Conservation (phyloP, 176 grass and related monocot genomes). For the Miscanthus lutarioriparius region DNA sequence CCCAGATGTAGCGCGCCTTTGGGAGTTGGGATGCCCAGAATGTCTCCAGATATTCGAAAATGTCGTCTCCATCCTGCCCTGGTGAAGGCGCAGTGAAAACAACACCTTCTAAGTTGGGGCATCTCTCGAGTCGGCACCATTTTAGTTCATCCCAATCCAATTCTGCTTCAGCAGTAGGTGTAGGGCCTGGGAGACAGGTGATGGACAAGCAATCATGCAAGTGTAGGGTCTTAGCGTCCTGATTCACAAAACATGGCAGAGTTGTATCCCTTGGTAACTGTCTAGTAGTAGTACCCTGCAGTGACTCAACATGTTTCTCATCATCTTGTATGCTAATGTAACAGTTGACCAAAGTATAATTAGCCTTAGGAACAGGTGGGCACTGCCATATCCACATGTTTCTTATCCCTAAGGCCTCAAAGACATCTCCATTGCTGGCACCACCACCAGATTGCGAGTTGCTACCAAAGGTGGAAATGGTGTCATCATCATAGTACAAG, state of each 20-base stretch:
- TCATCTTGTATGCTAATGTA: not conserved
- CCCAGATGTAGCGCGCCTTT: not conserved
- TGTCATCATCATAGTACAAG: not conserved
- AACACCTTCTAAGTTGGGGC: not conserved
- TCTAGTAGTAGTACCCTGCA: not conserved
- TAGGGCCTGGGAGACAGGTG: constrained; percentile 1
- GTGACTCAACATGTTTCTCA: not conserved
- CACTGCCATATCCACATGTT: not conserved
- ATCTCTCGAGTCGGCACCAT: constrained; percentile 15
- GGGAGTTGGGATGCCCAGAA: constrained; percentile 15
- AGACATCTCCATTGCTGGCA: not conserved
- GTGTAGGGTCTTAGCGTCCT: fast-evolving
- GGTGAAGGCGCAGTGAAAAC: not conserved
- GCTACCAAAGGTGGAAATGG: not conserved
- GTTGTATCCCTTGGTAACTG: not conserved
- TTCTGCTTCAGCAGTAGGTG: fast-evolving
- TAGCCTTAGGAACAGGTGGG: not conserved
- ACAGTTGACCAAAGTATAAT: not conserved
- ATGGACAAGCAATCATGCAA: not conserved
- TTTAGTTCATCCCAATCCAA: fast-evolving
- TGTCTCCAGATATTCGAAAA: fast-evolving
- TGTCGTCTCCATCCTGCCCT: fast-evolving
- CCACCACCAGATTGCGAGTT: not conserved
- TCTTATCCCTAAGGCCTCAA: not conserved
- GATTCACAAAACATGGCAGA: not conserved